Evolutionary conservation across 1,284 basidiomycete genomes (phyloP), one percentile per base, ranked within the genome.

Genomic region (Sanguinoderma infundibulare): DNA sequence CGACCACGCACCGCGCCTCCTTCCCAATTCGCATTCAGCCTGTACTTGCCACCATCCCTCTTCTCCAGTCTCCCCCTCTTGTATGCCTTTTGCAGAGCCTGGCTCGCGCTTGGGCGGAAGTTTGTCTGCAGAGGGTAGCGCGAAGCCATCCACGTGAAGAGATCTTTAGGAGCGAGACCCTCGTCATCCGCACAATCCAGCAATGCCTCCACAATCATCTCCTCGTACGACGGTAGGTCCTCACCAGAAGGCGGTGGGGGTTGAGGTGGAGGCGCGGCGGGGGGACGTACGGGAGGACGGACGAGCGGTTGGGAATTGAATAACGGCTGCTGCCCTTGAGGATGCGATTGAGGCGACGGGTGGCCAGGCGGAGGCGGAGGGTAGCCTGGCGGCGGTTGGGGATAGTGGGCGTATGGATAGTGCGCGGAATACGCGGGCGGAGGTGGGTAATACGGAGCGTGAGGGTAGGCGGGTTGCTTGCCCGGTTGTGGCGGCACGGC

Each of bases 91-190:
- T 92, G 90, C 60, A 94, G 75, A 5, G 92, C 91, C 72, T 94
- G 91, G 70, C 90, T 91, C 5, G 91, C 92, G 3, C 89, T 92
- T 1, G 91, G 91, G 30, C 91, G 81, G 69, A 94, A 94, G 75
- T 94, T 94, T n/a, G 83, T 86, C 72, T 93, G 91, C 7, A 94
- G 72, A n/a, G 92, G 91, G 72, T 92, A 94, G 44, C 84, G 82
- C 50, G 82, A 77, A 2, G 87, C 86, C 89, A 94, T 94, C 89
- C 89, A 91, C 8, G 83, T 78, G 72, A 91, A 94, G 34, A 94
- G 71, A 65, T 87, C 86, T 70, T 92, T 94, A n/a, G 91, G 91
- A 8, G 87, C 87, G 52, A 83, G 83, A 15, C 92, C 92, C 49
- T 92, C 89, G 5, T 84, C 78, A 59, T 91, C 89, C 10, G 74